Conservation (phyloP, 306 rosid genomes). For the Quercus ilex region DNA sequence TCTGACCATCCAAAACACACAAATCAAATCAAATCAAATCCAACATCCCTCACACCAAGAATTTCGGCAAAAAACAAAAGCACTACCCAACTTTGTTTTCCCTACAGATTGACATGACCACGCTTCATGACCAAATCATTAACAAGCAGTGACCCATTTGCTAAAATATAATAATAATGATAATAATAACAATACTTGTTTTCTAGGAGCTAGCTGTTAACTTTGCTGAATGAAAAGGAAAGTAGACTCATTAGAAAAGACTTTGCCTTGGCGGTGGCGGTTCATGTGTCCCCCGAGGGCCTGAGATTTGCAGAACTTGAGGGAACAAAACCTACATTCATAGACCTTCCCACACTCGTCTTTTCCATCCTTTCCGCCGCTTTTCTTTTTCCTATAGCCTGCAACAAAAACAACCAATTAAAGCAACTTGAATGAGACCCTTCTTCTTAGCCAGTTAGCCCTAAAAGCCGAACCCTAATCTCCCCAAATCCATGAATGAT, state of each 20-base stretch:
- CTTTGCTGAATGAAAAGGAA: neutral
- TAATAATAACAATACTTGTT: no score
- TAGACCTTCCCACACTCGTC: constrained; percentile 88
- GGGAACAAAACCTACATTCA: constrained; percentile 99
- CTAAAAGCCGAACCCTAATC: constrained; percentile 22
- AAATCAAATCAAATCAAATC: constrained; percentile 2
- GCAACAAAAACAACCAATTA: constrained; percentile 39
- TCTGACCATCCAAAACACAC: constrained; percentile 41
- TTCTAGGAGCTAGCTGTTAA: neutral
- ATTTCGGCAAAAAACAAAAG: constrained; percentile 14
- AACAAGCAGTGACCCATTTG: constrained; percentile 3
- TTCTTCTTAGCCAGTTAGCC: constrained; percentile 10
- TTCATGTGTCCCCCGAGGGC: constrained; percentile 99
- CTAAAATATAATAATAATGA: neutral
- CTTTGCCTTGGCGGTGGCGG: constrained; percentile 98
- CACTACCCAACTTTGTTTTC: neutral
- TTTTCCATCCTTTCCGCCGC: constrained; percentile 76
- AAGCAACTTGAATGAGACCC: constrained; percentile 33
- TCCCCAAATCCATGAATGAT: constrained; percentile 15
- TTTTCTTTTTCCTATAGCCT: constrained; percentile 83
- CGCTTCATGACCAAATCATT: constrained; percentile 33
- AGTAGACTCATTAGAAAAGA: neutral
- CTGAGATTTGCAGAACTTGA: constrained; percentile 98
- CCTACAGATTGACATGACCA: constrained; percentile 47
- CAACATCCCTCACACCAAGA: neutral